phyloP scores from a whole-genome alignment of 768 basidiomycete species.

The Lactarius trivialis region DNA sequence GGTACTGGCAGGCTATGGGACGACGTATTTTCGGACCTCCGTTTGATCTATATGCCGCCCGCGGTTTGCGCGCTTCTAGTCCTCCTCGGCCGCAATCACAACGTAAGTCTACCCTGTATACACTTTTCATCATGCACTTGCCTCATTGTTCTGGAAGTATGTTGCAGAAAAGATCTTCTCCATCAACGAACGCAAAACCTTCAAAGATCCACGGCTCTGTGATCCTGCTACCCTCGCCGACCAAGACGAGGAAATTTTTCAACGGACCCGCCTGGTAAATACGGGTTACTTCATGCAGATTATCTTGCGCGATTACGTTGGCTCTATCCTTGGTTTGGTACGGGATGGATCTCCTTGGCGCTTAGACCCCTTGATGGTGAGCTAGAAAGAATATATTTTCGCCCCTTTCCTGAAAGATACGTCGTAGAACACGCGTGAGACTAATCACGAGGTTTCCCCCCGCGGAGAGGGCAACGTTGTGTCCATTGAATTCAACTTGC shows the following conservation, averaged over 20 bases:
- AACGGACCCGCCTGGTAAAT: slow-evolving; percentile 67
- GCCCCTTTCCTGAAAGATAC: background rate
- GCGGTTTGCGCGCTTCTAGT: slow-evolving; percentile 60
- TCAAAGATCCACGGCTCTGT: slow-evolving; percentile 25
- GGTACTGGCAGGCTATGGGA: slow-evolving; percentile 61
- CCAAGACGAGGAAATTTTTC: slow-evolving; percentile 76
- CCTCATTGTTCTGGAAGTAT: slow-evolving; percentile 38
- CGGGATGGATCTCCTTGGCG: slow-evolving; percentile 60
- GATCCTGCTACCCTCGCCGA: slow-evolving; percentile 24
- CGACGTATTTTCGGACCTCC: slow-evolving; percentile 63
- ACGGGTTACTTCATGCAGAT: slow-evolving; percentile 66
- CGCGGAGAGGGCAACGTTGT: slow-evolving; percentile 71
- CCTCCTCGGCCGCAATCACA: slow-evolving; percentile 67
- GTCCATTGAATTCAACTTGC: slow-evolving; percentile 66
- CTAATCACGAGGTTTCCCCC: slow-evolving; percentile 46
- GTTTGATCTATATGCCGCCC: slow-evolving; percentile 69
- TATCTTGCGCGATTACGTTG: slow-evolving; percentile 68
- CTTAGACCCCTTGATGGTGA: slow-evolving; percentile 58
- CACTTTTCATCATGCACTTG: background rate
- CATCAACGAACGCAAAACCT: slow-evolving; percentile 60
- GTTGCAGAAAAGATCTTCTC: slow-evolving; percentile 59
- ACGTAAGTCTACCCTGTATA: slow-evolving; percentile 36
- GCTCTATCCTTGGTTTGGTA: slow-evolving; percentile 63
- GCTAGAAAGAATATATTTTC: background rate
- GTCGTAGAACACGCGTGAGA: slow-evolving; percentile 43